A percentile compares a stretch with the other conserved stretches of the same genome.
Evolutionary conservation across 2,329 filamentous ascomycete genomes (phyloP).

Genomic region (Dothideomycetidae sp.): DNA sequence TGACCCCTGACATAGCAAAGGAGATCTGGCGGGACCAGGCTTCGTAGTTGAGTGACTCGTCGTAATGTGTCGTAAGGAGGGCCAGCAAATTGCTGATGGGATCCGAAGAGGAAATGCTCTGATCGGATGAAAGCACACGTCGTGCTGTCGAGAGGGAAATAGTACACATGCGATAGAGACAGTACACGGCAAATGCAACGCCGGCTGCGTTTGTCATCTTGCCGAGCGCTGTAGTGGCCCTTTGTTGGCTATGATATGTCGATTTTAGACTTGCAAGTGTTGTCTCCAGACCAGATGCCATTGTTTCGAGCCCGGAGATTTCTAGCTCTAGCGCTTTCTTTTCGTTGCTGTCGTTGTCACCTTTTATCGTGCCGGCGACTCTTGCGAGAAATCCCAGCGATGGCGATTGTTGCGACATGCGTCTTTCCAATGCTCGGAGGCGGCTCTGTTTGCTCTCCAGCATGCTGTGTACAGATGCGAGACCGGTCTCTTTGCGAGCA

Average conservation of each 20-base stretch:
- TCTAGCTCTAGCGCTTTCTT: slow-evolving; percentile 51
- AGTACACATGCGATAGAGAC: slow-evolving; percentile 65
- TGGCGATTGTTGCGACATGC: slow-evolving; percentile 27
- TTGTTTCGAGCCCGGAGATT: slow-evolving; percentile 64
- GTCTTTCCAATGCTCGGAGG: slow-evolving; percentile 55
- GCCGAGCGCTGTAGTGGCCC: slow-evolving; percentile 53
- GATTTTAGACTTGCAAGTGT: slow-evolving; percentile 50
- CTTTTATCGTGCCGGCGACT: slow-evolving; percentile 56
- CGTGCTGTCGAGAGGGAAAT: slow-evolving; percentile 55
- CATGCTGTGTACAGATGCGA: slow-evolving; percentile 70
- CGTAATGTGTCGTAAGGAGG: slow-evolving; percentile 68
- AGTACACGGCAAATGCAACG: slow-evolving; percentile 65
- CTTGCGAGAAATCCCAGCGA: slow-evolving; percentile 54
- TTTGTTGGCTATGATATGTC: slow-evolving; percentile 48
- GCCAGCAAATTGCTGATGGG: slow-evolving; percentile 74
- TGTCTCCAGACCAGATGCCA: slow-evolving; percentile 56
- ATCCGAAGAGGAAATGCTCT: slow-evolving; percentile 54
- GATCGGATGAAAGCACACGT: slow-evolving; percentile 32
- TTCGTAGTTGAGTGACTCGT: slow-evolving; percentile 65
- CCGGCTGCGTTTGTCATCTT: slow-evolving; percentile 48
- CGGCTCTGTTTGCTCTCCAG: slow-evolving; percentile 59
- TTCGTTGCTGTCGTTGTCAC: slow-evolving; percentile 42
- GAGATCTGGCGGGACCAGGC: slow-evolving; percentile 78
- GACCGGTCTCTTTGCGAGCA: slow-evolving; percentile 59
- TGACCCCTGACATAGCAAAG: slow-evolving; percentile 68